phyloP scores from a whole-genome alignment of 2,329 filamentous ascomycete species.

The Curvularia eragrostidis region DNA sequence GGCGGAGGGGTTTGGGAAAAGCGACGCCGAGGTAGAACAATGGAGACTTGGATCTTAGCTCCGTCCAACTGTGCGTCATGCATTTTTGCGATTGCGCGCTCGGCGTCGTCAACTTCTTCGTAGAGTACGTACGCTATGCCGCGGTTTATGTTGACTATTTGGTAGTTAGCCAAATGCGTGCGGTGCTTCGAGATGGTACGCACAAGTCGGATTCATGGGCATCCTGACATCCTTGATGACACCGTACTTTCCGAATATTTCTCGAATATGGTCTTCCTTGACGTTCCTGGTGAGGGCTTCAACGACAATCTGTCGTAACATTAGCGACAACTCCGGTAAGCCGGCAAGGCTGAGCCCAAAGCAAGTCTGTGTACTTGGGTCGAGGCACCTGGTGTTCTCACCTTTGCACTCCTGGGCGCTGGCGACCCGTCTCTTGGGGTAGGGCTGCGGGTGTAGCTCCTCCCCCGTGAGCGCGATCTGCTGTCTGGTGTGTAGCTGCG shows the following conservation, averaged over 20 bases:
- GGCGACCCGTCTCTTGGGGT: conserved; percentile 44
- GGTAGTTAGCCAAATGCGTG: conserved; percentile 11
- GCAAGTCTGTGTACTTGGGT: neutral
- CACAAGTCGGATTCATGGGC: conserved; percentile 86
- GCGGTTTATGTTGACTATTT: conserved; percentile 81
- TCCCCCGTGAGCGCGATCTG: conserved; percentile 39
- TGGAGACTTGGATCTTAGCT: conserved; percentile 81
- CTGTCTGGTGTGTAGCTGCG: conserved; percentile 42
- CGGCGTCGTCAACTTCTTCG: conserved; percentile 76
- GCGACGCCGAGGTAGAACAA: conserved; percentile 82
- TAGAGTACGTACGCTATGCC: conserved; percentile 94
- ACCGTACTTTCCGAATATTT: conserved; percentile 92
- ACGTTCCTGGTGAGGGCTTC: conserved; percentile 97
- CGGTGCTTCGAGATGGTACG: conserved; percentile 39
- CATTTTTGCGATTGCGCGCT: conserved; percentile 92
- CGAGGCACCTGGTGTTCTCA: conserved; percentile 17
- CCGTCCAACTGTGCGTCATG: conserved; percentile 96
- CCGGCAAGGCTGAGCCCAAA: conserved; percentile 5
- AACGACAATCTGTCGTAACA: conserved; percentile 76
- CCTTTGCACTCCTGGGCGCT: conserved; percentile 50
- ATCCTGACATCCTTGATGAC: conserved; percentile 86
- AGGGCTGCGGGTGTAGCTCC: conserved; percentile 46
- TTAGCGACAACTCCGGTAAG: conserved; percentile 6
- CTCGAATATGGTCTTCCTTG: conserved; percentile 82
- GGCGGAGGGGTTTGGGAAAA: conserved; percentile 81